phyloP scores from a whole-genome alignment of 805 yeast genomes.

The Debaryomyces castellii region DNA sequence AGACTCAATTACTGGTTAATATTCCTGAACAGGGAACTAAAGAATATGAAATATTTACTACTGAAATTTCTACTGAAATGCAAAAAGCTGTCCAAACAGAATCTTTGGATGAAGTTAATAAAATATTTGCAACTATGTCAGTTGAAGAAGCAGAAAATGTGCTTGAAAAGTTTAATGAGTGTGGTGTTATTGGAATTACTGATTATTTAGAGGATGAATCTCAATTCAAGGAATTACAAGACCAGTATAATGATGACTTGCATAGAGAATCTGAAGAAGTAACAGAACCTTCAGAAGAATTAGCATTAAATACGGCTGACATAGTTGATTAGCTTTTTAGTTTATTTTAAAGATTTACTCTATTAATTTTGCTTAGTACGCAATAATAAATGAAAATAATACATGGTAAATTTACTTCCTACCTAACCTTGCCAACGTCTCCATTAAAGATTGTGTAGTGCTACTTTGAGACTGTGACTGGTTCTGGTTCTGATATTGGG shows the following conservation, averaged over 20 bases:
- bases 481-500: constrained; percentile 1
- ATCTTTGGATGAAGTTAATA: constrained; percentile 75
- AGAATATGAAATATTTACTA: constrained; percentile 55
- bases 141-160: constrained; percentile 78
- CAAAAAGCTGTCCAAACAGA: constrained; percentile 73
- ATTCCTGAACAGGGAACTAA: constrained; percentile 61
- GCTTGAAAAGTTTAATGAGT: constrained; percentile 71
- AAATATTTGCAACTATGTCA: constrained; percentile 70
- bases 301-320: constrained; percentile 16
- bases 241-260: constrained; percentile 40
- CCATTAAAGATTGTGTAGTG: constrained; percentile 30
- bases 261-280: constrained; percentile 8
- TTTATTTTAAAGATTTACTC: constrained; percentile 1
- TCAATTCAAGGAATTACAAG: constrained; percentile 57
- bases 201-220: constrained; percentile 72
- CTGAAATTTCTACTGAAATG: constrained; percentile 58
- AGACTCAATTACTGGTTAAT: constrained; percentile 67
- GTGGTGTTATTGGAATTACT: constrained; percentile 81
- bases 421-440: constrained; percentile 36
- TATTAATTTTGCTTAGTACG: not conserved
- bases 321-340: constrained; percentile 17
- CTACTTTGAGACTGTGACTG: constrained; percentile 10
- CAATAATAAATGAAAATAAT: not conserved
- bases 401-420: constrained; percentile 18
- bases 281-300: constrained; percentile 3